Base-by-base conservation (phyloP, 169 alveolate genomes). In the Plasmodium malariae region DNA sequence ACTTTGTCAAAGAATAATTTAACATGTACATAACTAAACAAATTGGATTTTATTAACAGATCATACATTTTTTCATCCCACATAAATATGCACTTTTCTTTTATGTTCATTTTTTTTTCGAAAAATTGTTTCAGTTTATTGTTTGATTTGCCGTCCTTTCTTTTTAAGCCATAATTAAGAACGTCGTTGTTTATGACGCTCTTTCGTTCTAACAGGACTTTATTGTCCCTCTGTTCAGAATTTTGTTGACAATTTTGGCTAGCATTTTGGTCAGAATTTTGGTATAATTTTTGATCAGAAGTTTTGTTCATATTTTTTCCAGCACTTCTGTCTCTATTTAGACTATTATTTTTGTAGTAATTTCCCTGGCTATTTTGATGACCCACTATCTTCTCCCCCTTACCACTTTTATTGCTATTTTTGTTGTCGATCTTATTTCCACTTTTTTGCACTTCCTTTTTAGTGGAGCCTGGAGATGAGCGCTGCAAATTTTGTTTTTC, bases 1-100 rank as follows among this genome's bases (percentile, higher is more conserved):
- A 6, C n/a, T 74, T 86, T 86, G 19, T 86, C 76, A 48, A 28
- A 43, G 40, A 0, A 12, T 32, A 86, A 14, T 74, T 57, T 86
- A n/a, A 70, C 80, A 57, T 86, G 86, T 19, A 86, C n/a, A 62
- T 63, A 86, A 55, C 30, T 57, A 60, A 86, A 86, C 55, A 86
- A 21, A 48, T 48, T 69, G 26, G 92, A 86, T 37, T 86, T 69
- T 55, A 70, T 28, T 9, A 86, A 24, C 43, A 70, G 12, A 32
- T 86, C 57, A 51, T 69, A 86, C 30, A 72, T 86, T n/a, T 57
- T 48, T 71, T 86, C 87, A 72, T 86, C 55, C 92, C 92, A 86
- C 12, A 26, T 32, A 65, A 86, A 86, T 21, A 86, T 86, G 34
- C 49, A 19, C 2, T 51, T 57, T 60, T 86, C 92, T 74, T 86